A percentile compares a stretch with the other conserved stretches of the same genome.
Conservation (phyloP, 768 basidiomycete species). For the Kwoniella botswanensis region DNA sequence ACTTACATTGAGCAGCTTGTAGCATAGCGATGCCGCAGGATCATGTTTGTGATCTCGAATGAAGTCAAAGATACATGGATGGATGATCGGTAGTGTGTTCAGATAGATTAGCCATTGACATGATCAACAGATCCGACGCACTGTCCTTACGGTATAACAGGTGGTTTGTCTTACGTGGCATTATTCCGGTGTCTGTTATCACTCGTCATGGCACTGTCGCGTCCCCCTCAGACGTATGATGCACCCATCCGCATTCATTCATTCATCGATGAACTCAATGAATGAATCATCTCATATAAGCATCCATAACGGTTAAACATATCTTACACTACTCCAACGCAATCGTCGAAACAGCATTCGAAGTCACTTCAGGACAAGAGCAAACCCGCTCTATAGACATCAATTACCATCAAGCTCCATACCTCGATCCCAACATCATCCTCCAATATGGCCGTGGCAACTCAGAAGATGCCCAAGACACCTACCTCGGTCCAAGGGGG, state of each 20-base stretch:
- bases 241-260: not conserved
- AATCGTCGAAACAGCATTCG: too few relatives aligned
- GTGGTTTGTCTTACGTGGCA: too few relatives aligned
- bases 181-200: not conserved
- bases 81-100: not conserved
- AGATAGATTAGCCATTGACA: not conserved
- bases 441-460: constrained; percentile 40
- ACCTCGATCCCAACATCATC: not conserved
- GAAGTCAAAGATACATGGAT: not conserved
- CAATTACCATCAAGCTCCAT: too few relatives aligned
- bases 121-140: not conserved
- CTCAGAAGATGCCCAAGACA: constrained; percentile 41
- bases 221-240: too few relatives aligned
- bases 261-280: too few relatives aligned
- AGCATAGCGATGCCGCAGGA: not conserved
- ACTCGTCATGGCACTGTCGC: not conserved
- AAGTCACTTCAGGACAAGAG: too few relatives aligned
- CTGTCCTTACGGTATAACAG: too few relatives aligned
- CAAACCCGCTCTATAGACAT: too few relatives aligned
- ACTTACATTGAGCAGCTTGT: not conserved
- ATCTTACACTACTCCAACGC: too few relatives aligned
- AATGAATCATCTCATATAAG: too few relatives aligned
- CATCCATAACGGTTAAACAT: too few relatives aligned
- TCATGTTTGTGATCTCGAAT: not conserved
- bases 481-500: constrained; percentile 27